Conservation (phyloP, 805 yeast genomes). For the Starmera caribaea region DNA sequence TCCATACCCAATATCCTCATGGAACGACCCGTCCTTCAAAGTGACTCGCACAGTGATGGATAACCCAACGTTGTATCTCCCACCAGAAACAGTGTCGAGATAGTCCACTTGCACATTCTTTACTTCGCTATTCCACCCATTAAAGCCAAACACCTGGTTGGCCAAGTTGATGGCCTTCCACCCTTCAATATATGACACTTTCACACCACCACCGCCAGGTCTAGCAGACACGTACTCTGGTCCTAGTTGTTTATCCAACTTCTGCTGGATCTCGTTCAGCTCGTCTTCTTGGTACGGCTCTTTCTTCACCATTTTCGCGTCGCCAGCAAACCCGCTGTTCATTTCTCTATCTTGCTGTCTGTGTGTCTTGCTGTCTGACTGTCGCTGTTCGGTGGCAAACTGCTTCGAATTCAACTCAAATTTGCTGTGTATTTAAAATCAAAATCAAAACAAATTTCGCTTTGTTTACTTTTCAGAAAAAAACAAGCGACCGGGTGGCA, state of each 20-base stretch:
- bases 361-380: too few relatives aligned
- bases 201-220: constrained; percentile 63
- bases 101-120: constrained; percentile 58
- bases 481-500: too few relatives aligned
- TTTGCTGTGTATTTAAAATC: too few relatives aligned
- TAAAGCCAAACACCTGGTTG: constrained; percentile 72
- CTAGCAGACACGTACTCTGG: constrained; percentile 72
- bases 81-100: constrained; percentile 34
- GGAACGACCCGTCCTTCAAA: constrained; percentile 65
- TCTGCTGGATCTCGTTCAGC: constrained; percentile 23
- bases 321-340: too few relatives aligned
- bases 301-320: constrained; percentile 5
- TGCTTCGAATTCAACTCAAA: too few relatives aligned
- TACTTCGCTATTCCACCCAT: constrained; percentile 76
- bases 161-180: constrained; percentile 78
- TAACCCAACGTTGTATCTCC: constrained; percentile 53
- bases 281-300: constrained; percentile 11
- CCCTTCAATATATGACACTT: constrained; percentile 71
- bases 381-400: too few relatives aligned
- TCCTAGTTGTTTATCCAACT: constrained; percentile 43
- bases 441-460: too few relatives aligned
- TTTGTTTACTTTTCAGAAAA: too few relatives aligned
- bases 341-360: too few relatives aligned
- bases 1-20: constrained; percentile 85
- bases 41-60: constrained; percentile 68